Conservation (phyloP, 129 eudicot species). For the Lactuca saligna region DNA sequence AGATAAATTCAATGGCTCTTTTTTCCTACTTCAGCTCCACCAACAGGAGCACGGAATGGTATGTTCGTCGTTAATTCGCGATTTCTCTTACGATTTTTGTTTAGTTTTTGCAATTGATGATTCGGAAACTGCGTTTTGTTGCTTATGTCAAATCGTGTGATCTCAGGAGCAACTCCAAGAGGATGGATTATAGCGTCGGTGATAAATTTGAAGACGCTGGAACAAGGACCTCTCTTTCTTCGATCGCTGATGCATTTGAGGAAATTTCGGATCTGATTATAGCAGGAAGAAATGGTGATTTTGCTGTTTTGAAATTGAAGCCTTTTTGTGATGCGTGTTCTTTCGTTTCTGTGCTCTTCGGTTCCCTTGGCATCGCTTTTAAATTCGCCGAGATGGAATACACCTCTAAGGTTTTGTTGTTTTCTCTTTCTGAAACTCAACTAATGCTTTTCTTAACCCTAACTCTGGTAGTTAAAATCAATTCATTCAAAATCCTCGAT, state of each 20-base stretch:
- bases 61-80: not conserved
- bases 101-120: not conserved
- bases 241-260: conserved; percentile 63
- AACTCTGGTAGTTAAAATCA: not conserved
- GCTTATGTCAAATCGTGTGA: too few relatives aligned
- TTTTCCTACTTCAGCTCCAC: conserved; percentile 18
- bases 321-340: conserved; percentile 71
- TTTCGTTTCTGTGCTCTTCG: conserved; percentile 66
- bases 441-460: too few relatives aligned
- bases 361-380: conserved; percentile 61
- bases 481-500: too few relatives aligned
- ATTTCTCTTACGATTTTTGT: not conserved
- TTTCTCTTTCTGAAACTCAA: not conserved
- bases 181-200: conserved; percentile 21
- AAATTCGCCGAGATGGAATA: conserved; percentile 72
- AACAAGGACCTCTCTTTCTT: conserved; percentile 44
- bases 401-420: conserved; percentile 55
- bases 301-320: conserved; percentile 47
- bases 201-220: conserved; percentile 27
- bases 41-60: conserved; percentile 8
- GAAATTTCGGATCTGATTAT: conserved; percentile 37
- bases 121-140: not conserved
- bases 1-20: conserved; percentile 7
- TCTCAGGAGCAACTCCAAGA: conserved; percentile 4
- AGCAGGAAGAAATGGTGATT: conserved; percentile 20